These are phyloP conservation scores for Mortierella claussenii DNA, from an alignment of 192 early-diverging fungal species.

Conservation along the genomic window DNA sequence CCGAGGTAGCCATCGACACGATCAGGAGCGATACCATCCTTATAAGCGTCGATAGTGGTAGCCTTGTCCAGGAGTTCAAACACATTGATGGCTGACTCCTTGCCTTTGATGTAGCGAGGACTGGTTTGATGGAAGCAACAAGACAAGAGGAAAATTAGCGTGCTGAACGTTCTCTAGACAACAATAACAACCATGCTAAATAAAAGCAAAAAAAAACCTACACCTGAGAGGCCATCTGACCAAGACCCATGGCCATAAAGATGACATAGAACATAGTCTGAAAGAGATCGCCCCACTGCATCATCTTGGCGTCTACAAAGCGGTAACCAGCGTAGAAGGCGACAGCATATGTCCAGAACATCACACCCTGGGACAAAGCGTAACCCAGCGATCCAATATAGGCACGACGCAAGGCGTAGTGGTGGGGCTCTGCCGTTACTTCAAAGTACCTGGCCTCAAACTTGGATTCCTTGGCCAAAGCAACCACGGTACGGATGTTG, in stretches of 20 bases:
- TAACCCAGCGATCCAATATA: slow-evolving; percentile 59
- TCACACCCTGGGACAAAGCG: slow-evolving; percentile 63
- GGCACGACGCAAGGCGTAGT: slow-evolving; percentile 51
- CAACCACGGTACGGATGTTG: slow-evolving; percentile 86
- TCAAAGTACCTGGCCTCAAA: slow-evolving; percentile 55
- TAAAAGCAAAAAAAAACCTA: slow-evolving; percentile 31
- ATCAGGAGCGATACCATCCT: slow-evolving; percentile 59
- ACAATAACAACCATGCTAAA: not conserved
- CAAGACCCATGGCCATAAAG: slow-evolving; percentile 74
- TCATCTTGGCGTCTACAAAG: slow-evolving; percentile 42
- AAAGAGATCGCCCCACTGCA: slow-evolving; percentile 25
- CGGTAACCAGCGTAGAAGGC: slow-evolving; percentile 67
- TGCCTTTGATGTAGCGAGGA: slow-evolving; percentile 68
- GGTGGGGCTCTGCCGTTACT: slow-evolving; percentile 59
- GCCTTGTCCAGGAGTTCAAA: slow-evolving; percentile 77
- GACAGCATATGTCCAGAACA: slow-evolving; percentile 66
- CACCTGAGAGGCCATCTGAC: slow-evolving; percentile 60
- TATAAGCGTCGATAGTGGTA: slow-evolving; percentile 70
- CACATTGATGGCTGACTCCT: slow-evolving; percentile 76
- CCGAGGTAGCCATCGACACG: slow-evolving; percentile 56
- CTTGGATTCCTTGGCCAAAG: slow-evolving; percentile 65
- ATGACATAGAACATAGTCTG: slow-evolving; percentile 68
- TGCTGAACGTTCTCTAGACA: no score
- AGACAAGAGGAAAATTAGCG: slow-evolving; percentile 61
- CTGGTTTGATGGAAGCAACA: slow-evolving; percentile 8